Evolutionary conservation across 2,329 filamentous ascomycete species (phyloP), one percentile per base, ranked within the genome.

Genomic region (Aspergillus sp.): DNA sequence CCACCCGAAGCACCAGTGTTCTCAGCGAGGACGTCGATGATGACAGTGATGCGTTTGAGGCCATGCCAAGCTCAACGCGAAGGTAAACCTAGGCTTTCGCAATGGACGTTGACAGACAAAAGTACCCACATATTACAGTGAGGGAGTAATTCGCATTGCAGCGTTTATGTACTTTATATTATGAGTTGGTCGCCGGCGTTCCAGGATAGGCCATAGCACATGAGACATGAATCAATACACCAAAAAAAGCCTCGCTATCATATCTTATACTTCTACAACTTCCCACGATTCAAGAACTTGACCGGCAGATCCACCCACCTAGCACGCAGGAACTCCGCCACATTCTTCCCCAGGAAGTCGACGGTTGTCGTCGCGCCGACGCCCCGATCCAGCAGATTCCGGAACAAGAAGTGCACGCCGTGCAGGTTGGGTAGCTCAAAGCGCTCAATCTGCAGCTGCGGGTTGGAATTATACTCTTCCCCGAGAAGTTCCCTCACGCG

Each of bases 31-130:
- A 22, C 22, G 66, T 73, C 49, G 71, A 74, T 32, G 72, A 74
- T 48, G 71, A 73, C 45, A 71, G 72, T 47, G 75, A 77, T 65
- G 76, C 73, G 11, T 78, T 78, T 66, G 76, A 78, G 58, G 70
- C 74, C 24, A 64, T 67, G 60, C 59, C 58, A 22, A 62, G 54
- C 52, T 56, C 58, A 2, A 58, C 45, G 16, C 55, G 64, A 19
- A 17, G 40, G 19, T 17, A 42, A 4, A 42, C 2, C 11, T 33
- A 13, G 30, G 49, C 49, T 32, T 41, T n/a, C n/a, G n/a, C n/a
- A n/a, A n/a, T n/a, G n/a, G n/a, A n/a, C 22, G 7, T 24, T 24
- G 22, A 24, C 22, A 24, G 22, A 24, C 7, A 7, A 24, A 24
- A 24, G 22, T 24, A 7, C 7, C 22, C 7, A 7, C 22, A 3